Percentiles rank a stretch among this genome's conserved stretches.
These are phyloP conservation scores for Trypanosoma cruzi DNA, from an alignment of 208 protist genomes.

Conservation along the genomic window DNA sequence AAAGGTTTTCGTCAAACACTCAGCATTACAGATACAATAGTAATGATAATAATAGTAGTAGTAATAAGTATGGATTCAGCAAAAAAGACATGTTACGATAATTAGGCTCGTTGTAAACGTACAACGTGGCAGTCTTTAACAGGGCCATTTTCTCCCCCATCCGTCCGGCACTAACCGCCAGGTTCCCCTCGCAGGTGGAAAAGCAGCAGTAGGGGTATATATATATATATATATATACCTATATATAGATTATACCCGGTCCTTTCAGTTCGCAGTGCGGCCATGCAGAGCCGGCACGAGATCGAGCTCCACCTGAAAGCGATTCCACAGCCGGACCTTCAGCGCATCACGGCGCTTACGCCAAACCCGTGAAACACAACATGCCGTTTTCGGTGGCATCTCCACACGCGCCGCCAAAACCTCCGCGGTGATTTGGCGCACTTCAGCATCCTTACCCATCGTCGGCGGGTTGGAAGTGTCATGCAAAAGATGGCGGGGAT, in stretches of 20 bases:
- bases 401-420: slow-evolving; percentile 37
- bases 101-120: too few species aligned
- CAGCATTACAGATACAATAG: too few species aligned
- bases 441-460: slow-evolving; percentile 26
- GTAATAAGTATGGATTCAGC: too few species aligned
- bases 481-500: slow-evolving; percentile 27
- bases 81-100: too few species aligned
- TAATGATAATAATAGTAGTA: too few species aligned
- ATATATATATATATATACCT: slow-evolving; percentile 29
- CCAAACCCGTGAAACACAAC: slow-evolving; percentile 40
- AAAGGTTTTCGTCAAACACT: too few species aligned
- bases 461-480: slow-evolving; percentile 12
- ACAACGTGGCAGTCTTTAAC: too few species aligned
- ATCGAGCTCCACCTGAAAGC: slow-evolving; percentile 49
- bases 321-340: slow-evolving; percentile 36
- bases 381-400: slow-evolving; percentile 22
- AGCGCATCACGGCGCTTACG: slow-evolving; percentile 41
- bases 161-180: too few species aligned
- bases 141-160: too few species aligned
- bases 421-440: slow-evolving; percentile 16
- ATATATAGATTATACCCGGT: slow-evolving; percentile 14
- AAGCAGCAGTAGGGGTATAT: too few species aligned
- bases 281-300: slow-evolving; percentile 31
- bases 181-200: too few species aligned
- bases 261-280: not conserved